A percentile compares a stretch with the other conserved stretches of the same genome.
These are phyloP conservation scores for Cicer cuneatum DNA, from an alignment of 306 rosid genomes.

Conservation along the genomic window DNA sequence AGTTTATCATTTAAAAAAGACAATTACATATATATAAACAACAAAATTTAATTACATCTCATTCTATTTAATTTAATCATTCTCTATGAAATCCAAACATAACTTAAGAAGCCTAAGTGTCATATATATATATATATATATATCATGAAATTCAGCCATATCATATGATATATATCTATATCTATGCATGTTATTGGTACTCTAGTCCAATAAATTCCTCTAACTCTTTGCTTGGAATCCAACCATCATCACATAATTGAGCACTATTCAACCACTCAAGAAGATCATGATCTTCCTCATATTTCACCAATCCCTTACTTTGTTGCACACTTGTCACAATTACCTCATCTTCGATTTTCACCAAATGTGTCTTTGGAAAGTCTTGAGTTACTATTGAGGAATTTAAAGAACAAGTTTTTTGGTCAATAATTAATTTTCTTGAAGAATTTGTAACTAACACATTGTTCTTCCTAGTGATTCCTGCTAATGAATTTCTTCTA, in stretches of 20 bases:
- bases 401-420: too few relatives aligned
- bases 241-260: conserved; percentile 45
- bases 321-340: conserved; percentile 17
- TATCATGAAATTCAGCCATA: conserved; percentile 38
- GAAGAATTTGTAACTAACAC: conserved; percentile 9
- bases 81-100: neutral
- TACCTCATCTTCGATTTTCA: conserved; percentile 35
- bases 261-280: conserved; percentile 38
- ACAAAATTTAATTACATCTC: neutral
- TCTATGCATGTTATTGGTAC: conserved; percentile 21
- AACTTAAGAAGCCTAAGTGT: neutral
- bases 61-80: neutral
- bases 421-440: too few relatives aligned
- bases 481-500: conserved; percentile 52
- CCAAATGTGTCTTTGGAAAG: neutral
- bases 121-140: neutral
- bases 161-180: neutral
- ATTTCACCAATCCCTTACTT: conserved; percentile 36
- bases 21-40: neutral
- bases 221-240: conserved; percentile 42
- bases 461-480: conserved; percentile 45
- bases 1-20: too few relatives aligned
- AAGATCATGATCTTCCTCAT: conserved; percentile 41
- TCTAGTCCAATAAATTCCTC: conserved; percentile 46
- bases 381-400: too few relatives aligned